Conservation (phyloP, 1,284 basidiomycete genomes). For the Trametes versicolor region DNA sequence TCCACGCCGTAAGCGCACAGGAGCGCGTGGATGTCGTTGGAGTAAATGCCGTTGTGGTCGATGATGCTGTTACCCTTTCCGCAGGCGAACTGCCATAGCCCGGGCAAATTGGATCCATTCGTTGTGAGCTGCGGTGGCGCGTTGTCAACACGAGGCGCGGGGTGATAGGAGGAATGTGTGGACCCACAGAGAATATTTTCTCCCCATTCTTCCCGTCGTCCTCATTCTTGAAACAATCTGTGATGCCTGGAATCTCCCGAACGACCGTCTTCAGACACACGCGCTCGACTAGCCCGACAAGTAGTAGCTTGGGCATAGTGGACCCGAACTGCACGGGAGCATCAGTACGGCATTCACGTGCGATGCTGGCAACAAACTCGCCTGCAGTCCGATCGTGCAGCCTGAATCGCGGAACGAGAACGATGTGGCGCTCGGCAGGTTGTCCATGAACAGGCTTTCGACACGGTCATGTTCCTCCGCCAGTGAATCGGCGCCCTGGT, state of each 20-base stretch:
- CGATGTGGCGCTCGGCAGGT: constrained; percentile 67
- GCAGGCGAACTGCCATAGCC: constrained; percentile 90
- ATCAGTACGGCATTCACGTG: constrained; percentile 24
- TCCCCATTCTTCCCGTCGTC: constrained; percentile 62
- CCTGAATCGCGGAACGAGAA: constrained; percentile 83
- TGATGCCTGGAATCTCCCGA: constrained; percentile 89
- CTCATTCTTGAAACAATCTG: constrained; percentile 81
- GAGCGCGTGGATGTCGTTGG: constrained; percentile 96
- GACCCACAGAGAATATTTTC: constrained; percentile 58
- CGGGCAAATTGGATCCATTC: constrained; percentile 92
- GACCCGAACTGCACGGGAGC: constrained; percentile 61
- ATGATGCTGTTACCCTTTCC: constrained; percentile 73
- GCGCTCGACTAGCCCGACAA: constrained; percentile 92
- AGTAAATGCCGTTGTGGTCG: constrained; percentile 87
- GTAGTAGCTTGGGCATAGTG: constrained; percentile 87
- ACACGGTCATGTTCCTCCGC: constrained; percentile 53
- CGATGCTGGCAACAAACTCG: constrained; percentile 50
- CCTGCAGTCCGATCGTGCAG: constrained; percentile 86
- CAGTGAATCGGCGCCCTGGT: constrained; percentile 43
- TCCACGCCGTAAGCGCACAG: constrained; percentile 96
- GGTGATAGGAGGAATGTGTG: not conserved
- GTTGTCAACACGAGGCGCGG: constrained; percentile 10
- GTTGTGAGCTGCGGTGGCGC: constrained; percentile 67
- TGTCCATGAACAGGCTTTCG: constrained; percentile 60
- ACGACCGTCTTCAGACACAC: constrained; percentile 86